Evolutionary conservation across 805 yeast genomes (phyloP).

Genomic region (Metschnikowia chrysomelidarum): DNA sequence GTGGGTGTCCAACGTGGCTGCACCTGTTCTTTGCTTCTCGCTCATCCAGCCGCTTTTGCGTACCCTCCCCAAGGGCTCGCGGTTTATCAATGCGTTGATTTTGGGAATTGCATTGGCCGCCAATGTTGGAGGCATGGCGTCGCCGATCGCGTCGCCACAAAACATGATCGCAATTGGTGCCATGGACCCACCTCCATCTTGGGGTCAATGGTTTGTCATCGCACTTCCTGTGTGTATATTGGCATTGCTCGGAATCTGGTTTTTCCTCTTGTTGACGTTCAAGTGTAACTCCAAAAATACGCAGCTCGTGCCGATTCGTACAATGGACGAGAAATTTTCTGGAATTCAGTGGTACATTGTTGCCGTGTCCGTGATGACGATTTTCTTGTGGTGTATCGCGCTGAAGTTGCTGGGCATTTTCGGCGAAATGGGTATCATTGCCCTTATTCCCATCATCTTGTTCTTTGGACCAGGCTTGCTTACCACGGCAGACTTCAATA

Average conservation of each 20-base stretch:
- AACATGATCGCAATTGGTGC: conserved; percentile 54
- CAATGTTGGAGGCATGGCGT: conserved; percentile 54
- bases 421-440: conserved; percentile 49
- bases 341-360: conserved; percentile 44
- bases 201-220: conserved; percentile 58
- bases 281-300: conserved; percentile 48
- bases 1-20: conserved; percentile 60
- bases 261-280: conserved; percentile 53
- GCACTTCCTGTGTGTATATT: conserved; percentile 47
- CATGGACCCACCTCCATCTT: conserved; percentile 50
- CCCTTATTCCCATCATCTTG: conserved; percentile 46
- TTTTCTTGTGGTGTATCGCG: conserved; percentile 50
- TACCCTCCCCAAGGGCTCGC: conserved; percentile 41
- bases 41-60: conserved; percentile 46
- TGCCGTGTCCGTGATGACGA: conserved; percentile 42
- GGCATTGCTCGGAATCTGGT: conserved; percentile 43
- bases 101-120: conserved; percentile 51
- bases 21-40: conserved; percentile 53
- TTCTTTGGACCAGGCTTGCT: conserved; percentile 51
- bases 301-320: conserved; percentile 46
- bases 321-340: conserved; percentile 46
- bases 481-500: conserved; percentile 47
- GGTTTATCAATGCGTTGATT: conserved; percentile 40
- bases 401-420: conserved; percentile 40
- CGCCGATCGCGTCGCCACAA: conserved; percentile 56